A percentile compares a stretch with the other conserved stretches of the same genome.
These are phyloP conservation scores for Dactylella cylindrospora DNA, from an alignment of 2,329 filamentous ascomycete species.

Conservation along the genomic window DNA sequence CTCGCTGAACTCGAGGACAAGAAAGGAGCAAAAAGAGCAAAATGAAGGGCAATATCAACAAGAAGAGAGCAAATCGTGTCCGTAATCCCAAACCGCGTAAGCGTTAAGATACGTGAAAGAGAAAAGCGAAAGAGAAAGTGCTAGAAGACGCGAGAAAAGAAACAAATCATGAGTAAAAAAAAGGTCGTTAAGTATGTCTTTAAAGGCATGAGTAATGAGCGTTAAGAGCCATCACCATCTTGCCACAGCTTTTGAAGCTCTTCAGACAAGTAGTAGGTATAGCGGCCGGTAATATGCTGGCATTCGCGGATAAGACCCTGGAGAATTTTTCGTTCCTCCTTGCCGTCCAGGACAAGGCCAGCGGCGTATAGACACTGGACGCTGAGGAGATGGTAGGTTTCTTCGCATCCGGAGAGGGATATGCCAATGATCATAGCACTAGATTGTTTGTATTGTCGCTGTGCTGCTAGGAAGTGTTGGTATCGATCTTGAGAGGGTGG, in stretches of 20 bases:
- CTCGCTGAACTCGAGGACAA: slow-evolving; percentile 13
- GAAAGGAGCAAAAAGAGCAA: neutral
- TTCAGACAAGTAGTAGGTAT: slow-evolving; percentile 36
- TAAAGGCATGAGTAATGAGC: neutral
- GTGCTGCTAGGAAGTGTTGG: slow-evolving; percentile 39
- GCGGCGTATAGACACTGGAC: slow-evolving; percentile 41
- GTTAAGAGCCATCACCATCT: slow-evolving; percentile 23
- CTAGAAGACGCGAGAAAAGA: slow-evolving; percentile 4
- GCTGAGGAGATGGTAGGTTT: slow-evolving; percentile 37
- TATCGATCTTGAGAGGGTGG: slow-evolving; percentile 39
- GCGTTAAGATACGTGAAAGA: slow-evolving; percentile 1
- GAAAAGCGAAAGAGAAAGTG: slow-evolving; percentile 3
- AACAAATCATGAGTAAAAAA: neutral
- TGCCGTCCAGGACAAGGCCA: slow-evolving; percentile 37
- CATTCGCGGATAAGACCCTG: slow-evolving; percentile 28
- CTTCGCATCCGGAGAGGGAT: slow-evolving; percentile 33
- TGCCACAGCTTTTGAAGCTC: slow-evolving; percentile 42
- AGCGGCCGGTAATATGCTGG: slow-evolving; percentile 33
- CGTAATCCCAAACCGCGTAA: neutral
- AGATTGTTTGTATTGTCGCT: slow-evolving; percentile 30
- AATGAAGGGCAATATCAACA: slow-evolving; percentile 3
- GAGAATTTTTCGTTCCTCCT: slow-evolving; percentile 38
- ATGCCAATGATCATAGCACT: slow-evolving; percentile 42
- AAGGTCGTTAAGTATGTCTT: slow-evolving; percentile 9
- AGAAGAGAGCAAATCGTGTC: neutral